Evolutionary conservation across 345 rosid genomes (phyloP), one percentile per base, ranked within the genome.

Genomic region (Hypericum perforatum): DNA sequence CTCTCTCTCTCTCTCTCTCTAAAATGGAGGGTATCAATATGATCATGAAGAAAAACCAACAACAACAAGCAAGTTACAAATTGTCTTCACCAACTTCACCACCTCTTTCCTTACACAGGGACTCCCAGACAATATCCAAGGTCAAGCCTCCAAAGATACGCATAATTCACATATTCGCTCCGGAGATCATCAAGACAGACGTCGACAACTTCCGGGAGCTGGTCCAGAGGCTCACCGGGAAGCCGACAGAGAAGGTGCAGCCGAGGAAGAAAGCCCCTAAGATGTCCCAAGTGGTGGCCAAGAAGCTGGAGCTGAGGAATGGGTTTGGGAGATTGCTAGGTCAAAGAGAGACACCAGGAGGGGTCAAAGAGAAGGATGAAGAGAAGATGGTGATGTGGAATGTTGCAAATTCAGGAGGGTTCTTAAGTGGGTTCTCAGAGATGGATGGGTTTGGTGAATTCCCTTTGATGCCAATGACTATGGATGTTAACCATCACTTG

Each of bases 141-240:
- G 43, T 14, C 40, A 65, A 65, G 62, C 78, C 95, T 22, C 32
- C 32, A 0, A 81, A 80, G 73, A 76, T 88, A 8, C 78, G 95
- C 36, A 83, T 92, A 32, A 78, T 88, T 59, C 96, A 92, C 80
- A 77, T 87, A 64, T 81, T 79, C 68, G 94, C 92, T 16, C 98
- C 98, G 9, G 95, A 87, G 75, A 85, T 92, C 74, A 92, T 88
- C 82, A 80, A 88, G 65, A 88, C 96, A 13, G 96, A 88, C 66
- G 94, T 67, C 9, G 88, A 80, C 6, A 88, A 81, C 78, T 92
- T 92, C 66, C 62, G 94, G 44, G 97, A 85, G 63, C 72, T 92
- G 39, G 98, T 92, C 7, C 98, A 88, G 48, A 70, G 84, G 57
- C 95, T 92, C 59, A 92, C 98, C 0, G 97, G 96, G 8, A 88